Base-by-base conservation (phyloP, 2,329 filamentous ascomycete genomes). In the Penicillium sp. region DNA sequence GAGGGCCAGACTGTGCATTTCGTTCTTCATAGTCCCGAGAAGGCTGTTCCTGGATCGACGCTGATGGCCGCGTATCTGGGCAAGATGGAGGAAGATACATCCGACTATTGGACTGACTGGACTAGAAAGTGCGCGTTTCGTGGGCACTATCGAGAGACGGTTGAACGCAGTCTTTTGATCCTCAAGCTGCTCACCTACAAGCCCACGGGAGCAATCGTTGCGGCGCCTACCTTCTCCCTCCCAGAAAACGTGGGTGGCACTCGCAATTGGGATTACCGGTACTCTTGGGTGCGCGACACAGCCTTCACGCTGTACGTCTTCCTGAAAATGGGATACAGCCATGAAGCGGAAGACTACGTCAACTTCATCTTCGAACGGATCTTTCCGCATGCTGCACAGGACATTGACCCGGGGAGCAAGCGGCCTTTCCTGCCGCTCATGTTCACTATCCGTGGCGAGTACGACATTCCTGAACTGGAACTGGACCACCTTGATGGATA, bases 251-350 rank as follows among this genome's bases (percentile, higher is more conserved):
- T 91, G 40, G 89, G 89, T 18, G 89, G 89, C 14, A 77, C 68
- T 19, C 82, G 82, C 16, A 83, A 83, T 51, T 83, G 81, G 77
- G 74, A 77, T 58, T 77, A 77, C 59, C 69, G 75, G 6, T 93
- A 85, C 74, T 90, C 83, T 10, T 93, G 90, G 90, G 85, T 92
- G 37, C 83, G 90, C 22, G 89, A 93, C 75, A 86, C 87, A 0
- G 90, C 87, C 63, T 92, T 92, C 74, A 91, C 88, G 1, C 86
- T 92, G 64, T 92, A 92, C 61, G 81, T 92, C 61, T 82, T 93
- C 33, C 82, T 93, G 2, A 86, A 89, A 14, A 84, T 92, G 71
- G 90, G 90, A 6, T 92, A 92, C 75, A 87, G 81, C 31, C 83
- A 87, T 19, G 90, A 93, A 73, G 89, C 89, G 3, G 88, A 92